Base-by-base conservation (phyloP, 805 yeast genomes). In the Yarrowia bubula region DNA sequence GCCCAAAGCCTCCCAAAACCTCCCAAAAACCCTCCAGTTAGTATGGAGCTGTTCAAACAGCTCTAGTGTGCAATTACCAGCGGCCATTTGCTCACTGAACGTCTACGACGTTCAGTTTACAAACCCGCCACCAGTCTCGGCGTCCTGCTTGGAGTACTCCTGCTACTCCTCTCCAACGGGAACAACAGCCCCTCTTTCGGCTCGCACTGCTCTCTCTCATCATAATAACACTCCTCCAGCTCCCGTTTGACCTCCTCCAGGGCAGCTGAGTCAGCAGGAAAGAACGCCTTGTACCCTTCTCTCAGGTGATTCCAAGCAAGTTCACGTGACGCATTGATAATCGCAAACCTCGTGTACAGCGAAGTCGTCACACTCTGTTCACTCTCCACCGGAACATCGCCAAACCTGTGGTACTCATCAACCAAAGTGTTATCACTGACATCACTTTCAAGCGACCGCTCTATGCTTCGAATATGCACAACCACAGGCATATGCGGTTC, bases 281-380 rank as follows among this genome's bases (percentile, higher is more conserved):
- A 58, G 13, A 35, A 58, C n/a, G 41, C 43, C 43, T 43, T 58
- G 51, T 58, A 58, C 13, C 51, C 51, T n/a, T 44, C 50, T 22
- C 64, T 17, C 43, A 58, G 28, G n/a, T 58, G 64, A 18, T 58
- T 58, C 64, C 64, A 58, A 10, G 64, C 64, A 6, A 58, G 43
- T n/a, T 58, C 64, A 13, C 64, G 42, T 3, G 51, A 43, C 7
- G 64, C 50, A 18, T 58, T 58, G n/a, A 58, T 58, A 11, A 58
- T 44, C 11, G 43, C 64, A 18, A 58, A 58, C 11, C 51, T 41
- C 4, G 50, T 43, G n/a, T 58, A 58, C 28, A 58, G 15, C 2
- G 43, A 33, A 1, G 46, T 55, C 15, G 61, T 55, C 15, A 55
- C 8, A 38, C 50, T 39, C 33, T 35, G 51, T 8, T 43, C 51